Evolutionary conservation across 306 rosid genomes (phyloP).

Genomic region (Styphnolobium japonicum): DNA sequence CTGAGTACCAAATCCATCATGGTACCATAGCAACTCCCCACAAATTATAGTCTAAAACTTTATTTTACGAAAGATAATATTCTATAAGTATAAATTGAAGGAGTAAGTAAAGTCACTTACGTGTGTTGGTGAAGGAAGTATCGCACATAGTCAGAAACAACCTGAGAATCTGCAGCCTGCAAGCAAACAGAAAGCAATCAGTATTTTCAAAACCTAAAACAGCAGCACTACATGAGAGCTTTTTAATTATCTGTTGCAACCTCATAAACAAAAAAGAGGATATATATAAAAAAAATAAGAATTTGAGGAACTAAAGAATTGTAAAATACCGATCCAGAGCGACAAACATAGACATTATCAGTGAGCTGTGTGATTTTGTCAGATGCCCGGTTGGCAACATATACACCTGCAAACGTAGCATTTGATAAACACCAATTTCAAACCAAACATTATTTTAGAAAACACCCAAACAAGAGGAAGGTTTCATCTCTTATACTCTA

Average conservation of each 20-base stretch:
- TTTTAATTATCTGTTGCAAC: background rate
- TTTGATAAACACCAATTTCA: too few species aligned
- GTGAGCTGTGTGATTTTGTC: constrained; percentile 93
- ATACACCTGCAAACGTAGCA: too few species aligned
- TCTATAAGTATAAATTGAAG: background rate
- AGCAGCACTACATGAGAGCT: background rate
- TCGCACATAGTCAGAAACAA: constrained; percentile 91
- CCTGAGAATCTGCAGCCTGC: constrained; percentile 97
- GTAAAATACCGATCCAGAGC: constrained; percentile 95
- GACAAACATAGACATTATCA: constrained; percentile 92
- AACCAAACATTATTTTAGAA: constrained; percentile 12
- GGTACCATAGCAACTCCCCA: too few species aligned
- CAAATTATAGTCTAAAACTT: background rate
- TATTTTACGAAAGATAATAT: background rate
- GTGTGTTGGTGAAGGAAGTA: constrained; percentile 93
- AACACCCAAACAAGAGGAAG: too few species aligned
- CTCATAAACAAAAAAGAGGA: background rate
- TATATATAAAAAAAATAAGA: background rate
- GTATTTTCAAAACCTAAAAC: background rate
- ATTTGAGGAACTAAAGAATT: constrained; percentile 1
- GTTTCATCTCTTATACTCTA: too few species aligned
- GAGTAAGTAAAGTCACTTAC: constrained; percentile 48
- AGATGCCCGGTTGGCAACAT: constrained; percentile 90
- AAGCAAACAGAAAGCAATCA: constrained; percentile 13
- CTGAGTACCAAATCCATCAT: too few species aligned